These are phyloP conservation scores for Colletotrichum noveboracense DNA, from an alignment of 2,329 filamentous ascomycete genomes.

Conservation along the genomic window DNA sequence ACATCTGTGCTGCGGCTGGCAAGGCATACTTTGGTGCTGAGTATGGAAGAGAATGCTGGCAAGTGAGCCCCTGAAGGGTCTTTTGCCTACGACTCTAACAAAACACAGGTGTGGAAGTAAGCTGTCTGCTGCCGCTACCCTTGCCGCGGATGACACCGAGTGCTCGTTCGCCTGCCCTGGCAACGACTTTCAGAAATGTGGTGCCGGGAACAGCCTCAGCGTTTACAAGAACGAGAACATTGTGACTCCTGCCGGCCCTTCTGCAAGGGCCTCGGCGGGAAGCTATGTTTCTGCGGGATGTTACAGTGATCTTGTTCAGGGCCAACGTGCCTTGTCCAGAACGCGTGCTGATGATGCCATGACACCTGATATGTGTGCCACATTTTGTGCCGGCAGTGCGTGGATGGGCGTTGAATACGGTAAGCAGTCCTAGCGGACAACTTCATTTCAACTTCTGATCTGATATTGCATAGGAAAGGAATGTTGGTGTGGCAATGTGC, in stretches of 20 bases:
- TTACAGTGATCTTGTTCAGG: conserved; percentile 35
- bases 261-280: conserved; percentile 23
- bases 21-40: conserved; percentile 39
- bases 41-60: conserved; percentile 43
- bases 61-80: conserved; percentile 21
- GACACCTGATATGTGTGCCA: conserved; percentile 38
- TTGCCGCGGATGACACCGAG: neutral
- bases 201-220: conserved; percentile 9
- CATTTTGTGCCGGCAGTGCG: conserved; percentile 30
- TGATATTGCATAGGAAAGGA: neutral
- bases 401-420: conserved; percentile 40
- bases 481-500: conserved; percentile 38
- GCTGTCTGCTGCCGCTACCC: conserved; percentile 11
- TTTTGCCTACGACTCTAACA: neutral
- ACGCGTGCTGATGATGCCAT: conserved; percentile 33
- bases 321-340: conserved; percentile 31
- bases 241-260: neutral
- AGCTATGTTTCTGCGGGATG: conserved; percentile 37
- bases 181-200: neutral
- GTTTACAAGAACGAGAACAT: conserved; percentile 18
- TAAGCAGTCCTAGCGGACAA: conserved; percentile 25
- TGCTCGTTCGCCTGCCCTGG: conserved; percentile 10
- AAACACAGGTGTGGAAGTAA: conserved; percentile 29
- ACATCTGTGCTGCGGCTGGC: conserved; percentile 30
- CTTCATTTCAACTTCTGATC: neutral